These are phyloP conservation scores for Huntiella moniliformis DNA, from an alignment of 2,329 filamentous ascomycete genomes.

Conservation along the genomic window DNA sequence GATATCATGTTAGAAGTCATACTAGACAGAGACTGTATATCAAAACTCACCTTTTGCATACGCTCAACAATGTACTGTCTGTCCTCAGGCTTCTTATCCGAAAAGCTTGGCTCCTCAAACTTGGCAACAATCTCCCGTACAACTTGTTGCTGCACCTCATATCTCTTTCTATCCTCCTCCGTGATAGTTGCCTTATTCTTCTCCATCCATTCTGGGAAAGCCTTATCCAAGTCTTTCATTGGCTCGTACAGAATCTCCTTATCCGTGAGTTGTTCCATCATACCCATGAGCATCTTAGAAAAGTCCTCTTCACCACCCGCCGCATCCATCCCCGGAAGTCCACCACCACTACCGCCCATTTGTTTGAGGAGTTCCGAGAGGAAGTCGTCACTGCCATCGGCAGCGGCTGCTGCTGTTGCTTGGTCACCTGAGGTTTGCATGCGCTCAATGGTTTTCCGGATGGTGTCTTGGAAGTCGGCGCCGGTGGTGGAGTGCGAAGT, in stretches of 20 bases:
- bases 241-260: constrained; percentile 97
- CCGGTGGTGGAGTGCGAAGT: constrained; percentile 21
- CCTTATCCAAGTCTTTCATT: constrained; percentile 90
- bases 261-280: constrained; percentile 98
- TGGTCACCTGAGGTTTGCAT: constrained; percentile 82
- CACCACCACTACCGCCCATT: constrained; percentile 47
- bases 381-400: constrained; percentile 52
- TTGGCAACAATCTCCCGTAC: constrained; percentile 74
- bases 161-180: constrained; percentile 57
- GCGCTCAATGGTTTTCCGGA: constrained; percentile 82
- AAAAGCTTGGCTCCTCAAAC: constrained; percentile 69
- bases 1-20: not conserved
- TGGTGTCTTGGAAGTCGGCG: constrained; percentile 78
- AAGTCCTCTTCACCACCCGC: constrained; percentile 61
- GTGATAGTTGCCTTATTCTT: constrained; percentile 51
- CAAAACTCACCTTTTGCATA: constrained; percentile 72
- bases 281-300: constrained; percentile 83
- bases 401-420: constrained; percentile 59
- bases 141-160: constrained; percentile 59
- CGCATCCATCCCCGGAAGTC: constrained; percentile 17
- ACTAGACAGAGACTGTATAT: constrained; percentile 2
- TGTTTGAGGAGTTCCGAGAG: constrained; percentile 85
- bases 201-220: constrained; percentile 77
- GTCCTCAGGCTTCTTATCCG: constrained; percentile 63
- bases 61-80: constrained; percentile 86